Base-by-base conservation (phyloP, 2,329 filamentous ascomycete genomes). In the Curvularia lunata region DNA sequence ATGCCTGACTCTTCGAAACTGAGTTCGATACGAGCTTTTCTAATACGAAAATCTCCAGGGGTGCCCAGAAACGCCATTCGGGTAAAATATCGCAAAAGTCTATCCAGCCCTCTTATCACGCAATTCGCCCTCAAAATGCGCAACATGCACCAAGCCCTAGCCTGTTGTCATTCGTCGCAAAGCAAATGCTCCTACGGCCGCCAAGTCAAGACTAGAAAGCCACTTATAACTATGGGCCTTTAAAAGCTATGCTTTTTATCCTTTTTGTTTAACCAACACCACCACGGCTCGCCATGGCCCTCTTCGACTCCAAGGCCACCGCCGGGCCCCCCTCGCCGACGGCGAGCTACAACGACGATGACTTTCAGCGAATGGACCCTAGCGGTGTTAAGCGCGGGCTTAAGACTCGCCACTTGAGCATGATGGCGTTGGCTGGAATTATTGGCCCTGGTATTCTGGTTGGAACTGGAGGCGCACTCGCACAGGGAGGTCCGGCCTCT, bases 381-480 rank as follows among this genome's bases (percentile, higher is more conserved):
- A 79, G 87, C 59, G 86, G 89, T 30, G 87, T 91, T 65, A 89
- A 87, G 78, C 84, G 88, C 57, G 88, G 87, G 1, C 81, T 91
- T 52, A 89, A 90, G 75, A 89, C 86, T 34, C 80, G 87, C 6
- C 87, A 90, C 72, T 74, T 90, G 12, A 85, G 82, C 59, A 89
- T 91, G 79, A 77, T 78, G 74, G 71, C 74, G 27, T 55, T 77
- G n/a, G 72, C 77, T 68, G 82, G 83, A 10, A 85, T 84, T 57
- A 85, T 85, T 59, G 90, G 90, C 0, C 88, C 90, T 4, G 90
- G 90, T 21, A 79, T 92, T 40, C 82, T 92, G 3, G 86, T 92
- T 52, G 90, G 89, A 16, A 84, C 88, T 2, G 90, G 90, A 34
- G 86, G 87, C 46, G 90, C 90, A 0, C 78, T 93, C 23, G 81